Evolutionary conservation across 2,329 filamentous ascomycete species (phyloP).

Genomic region (Fusarium floridanum): DNA sequence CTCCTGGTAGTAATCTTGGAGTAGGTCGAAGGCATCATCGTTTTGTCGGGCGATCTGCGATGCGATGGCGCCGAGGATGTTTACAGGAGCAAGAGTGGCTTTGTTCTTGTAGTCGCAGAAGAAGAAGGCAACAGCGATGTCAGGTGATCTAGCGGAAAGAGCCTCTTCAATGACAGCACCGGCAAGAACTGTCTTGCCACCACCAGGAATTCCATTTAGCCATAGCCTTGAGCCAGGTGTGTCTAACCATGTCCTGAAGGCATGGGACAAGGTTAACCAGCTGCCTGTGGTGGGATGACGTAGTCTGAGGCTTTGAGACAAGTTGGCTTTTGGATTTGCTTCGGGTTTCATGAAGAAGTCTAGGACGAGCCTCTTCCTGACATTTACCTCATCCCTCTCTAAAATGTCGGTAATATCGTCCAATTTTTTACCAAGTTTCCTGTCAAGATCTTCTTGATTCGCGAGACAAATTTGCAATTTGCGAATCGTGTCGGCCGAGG

Average conservation of each 20-base stretch:
- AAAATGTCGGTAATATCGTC: background rate
- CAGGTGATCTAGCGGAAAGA: background rate
- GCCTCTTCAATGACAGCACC: conserved; percentile 11
- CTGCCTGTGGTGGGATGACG: conserved; percentile 15
- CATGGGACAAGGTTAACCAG: conserved; percentile 6
- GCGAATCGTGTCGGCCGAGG: conserved; percentile 13
- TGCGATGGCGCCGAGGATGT: background rate
- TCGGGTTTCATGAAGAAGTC: conserved; percentile 19
- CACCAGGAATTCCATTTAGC: conserved; percentile 25
- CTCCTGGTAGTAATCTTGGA: background rate
- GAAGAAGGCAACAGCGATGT: background rate
- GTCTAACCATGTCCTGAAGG: conserved; percentile 14
- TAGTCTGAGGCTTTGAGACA: conserved; percentile 5
- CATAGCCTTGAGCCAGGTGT: conserved; percentile 15
- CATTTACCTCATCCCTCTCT: conserved; percentile 7
- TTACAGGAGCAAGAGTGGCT: fast-evolving
- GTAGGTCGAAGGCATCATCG: background rate
- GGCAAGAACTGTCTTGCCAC: conserved; percentile 28
- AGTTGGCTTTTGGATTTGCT: conserved; percentile 9
- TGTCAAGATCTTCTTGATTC: background rate
- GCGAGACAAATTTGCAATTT: conserved; percentile 12
- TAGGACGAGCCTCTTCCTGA: conserved; percentile 7
- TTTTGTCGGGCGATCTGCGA: conserved; percentile 22
- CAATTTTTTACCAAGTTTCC: background rate
- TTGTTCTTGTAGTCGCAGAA: conserved; percentile 27